Conservation (phyloP, 2,329 filamentous ascomycete genomes). For the Alternaria conjuncta region DNA sequence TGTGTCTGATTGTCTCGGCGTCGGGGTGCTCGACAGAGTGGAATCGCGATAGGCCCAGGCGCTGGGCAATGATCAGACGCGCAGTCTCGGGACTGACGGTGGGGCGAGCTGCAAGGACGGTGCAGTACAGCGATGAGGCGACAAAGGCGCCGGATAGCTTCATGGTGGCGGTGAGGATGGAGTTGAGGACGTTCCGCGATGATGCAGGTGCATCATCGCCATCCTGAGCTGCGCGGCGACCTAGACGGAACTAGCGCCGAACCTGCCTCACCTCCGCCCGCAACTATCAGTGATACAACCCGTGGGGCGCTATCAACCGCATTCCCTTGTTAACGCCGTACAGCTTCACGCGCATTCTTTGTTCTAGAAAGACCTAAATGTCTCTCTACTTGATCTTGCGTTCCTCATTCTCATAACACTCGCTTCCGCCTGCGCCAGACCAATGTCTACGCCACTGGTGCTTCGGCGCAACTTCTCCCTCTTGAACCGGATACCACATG, state of each 20-base stretch:
- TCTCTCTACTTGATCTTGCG: constrained; percentile 15
- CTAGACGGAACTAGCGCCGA: constrained; percentile 10
- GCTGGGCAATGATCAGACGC: constrained; percentile 58
- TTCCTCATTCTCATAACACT: constrained; percentile 20
- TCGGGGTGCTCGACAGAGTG: constrained; percentile 52
- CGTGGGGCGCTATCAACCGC: not conserved
- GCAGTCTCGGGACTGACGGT: constrained; percentile 52
- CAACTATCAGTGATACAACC: not conserved
- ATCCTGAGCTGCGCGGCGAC: constrained; percentile 15
- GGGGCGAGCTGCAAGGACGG: constrained; percentile 41
- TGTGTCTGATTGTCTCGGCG: constrained; percentile 51
- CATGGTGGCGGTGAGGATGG: constrained; percentile 49
- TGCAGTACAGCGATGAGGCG: constrained; percentile 50
- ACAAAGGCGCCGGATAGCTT: constrained; percentile 51
- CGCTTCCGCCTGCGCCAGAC: constrained; percentile 22
- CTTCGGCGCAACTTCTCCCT: constrained; percentile 48
- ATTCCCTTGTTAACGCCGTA: not conserved
- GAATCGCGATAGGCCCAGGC: constrained; percentile 58
- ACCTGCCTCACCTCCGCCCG: constrained; percentile 20
- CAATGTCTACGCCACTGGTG: constrained; percentile 48
- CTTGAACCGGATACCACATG: constrained; percentile 32
- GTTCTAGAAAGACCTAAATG: constrained; percentile 21
- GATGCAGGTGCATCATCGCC: constrained; percentile 21
- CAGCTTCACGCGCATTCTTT: not conserved
- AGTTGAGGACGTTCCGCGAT: constrained; percentile 20